Conservation (phyloP, 192 early-diverging fungal species). For the Backusella parvicylindrica region DNA sequence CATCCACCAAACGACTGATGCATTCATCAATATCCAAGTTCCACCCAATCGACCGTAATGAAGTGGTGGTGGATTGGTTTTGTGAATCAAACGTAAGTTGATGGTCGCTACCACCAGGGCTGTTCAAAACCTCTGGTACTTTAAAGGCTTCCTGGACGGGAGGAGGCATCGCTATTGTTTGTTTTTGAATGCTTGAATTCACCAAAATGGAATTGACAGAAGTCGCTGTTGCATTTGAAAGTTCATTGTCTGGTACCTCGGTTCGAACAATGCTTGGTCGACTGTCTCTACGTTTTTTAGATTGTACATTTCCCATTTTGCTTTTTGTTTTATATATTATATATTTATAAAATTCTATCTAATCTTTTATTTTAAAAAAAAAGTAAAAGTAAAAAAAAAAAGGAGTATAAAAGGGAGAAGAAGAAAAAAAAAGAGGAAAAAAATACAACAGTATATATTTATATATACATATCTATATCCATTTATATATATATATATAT, state of each 20-base stretch:
- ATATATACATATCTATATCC: neutral
- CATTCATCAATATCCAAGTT: constrained; percentile 33
- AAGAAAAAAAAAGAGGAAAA: neutral
- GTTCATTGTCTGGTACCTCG: constrained; percentile 14
- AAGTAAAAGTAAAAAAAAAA: neutral
- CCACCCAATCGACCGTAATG: constrained; percentile 13
- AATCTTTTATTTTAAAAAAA: neutral
- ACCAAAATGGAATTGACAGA: constrained; percentile 17
- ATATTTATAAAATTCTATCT: neutral
- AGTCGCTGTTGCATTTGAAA: constrained; percentile 4
- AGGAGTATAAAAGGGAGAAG: neutral
- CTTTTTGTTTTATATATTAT: neutral
- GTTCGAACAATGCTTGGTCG: constrained; percentile 9
- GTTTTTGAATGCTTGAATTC: neutral
- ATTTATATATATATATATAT: neutral
- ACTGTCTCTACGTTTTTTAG: constrained; percentile 10
- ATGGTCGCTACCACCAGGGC: constrained; percentile 2
- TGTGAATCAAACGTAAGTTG: constrained; percentile 31
- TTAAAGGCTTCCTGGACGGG: neutral
- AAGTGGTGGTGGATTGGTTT: constrained; percentile 33
- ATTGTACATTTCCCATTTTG: constrained; percentile 12
- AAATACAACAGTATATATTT: neutral
- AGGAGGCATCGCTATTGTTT: neutral
- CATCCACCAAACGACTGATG: constrained; percentile 17
- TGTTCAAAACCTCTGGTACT: neutral